Evolutionary conservation across 306 rosid genomes (phyloP).

Genomic region (Trifolium fragiferum): DNA sequence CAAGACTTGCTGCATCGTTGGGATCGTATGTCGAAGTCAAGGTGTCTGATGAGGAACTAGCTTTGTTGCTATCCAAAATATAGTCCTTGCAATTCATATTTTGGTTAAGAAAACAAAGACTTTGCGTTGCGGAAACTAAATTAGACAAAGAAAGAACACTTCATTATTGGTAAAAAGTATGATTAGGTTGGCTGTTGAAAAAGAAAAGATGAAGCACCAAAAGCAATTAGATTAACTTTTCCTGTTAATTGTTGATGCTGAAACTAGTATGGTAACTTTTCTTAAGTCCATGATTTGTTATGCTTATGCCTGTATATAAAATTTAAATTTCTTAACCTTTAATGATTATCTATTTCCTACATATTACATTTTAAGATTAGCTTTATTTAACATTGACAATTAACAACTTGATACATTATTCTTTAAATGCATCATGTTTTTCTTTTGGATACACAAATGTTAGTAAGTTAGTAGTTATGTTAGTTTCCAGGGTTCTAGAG

Average conservation of each 20-base stretch:
- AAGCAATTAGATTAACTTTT: not conserved
- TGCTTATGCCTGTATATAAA: not conserved
- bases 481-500: not conserved
- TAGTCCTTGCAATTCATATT: not conserved
- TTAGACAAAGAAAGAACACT: conserved; percentile 3
- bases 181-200: conserved; percentile 2
- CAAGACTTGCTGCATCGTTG: conserved; percentile 80
- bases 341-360: not conserved
- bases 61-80: conserved; percentile 62
- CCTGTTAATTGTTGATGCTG: conserved; percentile 9
- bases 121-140: not conserved
- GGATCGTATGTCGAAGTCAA: conserved; percentile 70
- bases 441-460: not conserved
- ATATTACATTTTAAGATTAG: not conserved
- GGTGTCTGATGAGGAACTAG: conserved; percentile 79
- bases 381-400: not conserved
- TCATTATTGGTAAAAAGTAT: not conserved
- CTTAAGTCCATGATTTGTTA: not conserved
- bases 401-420: conserved; percentile 7
- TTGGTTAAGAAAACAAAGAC: conserved; percentile 44
- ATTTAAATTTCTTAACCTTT: not conserved
- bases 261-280: not conserved
- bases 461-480: not conserved
- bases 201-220: not conserved
- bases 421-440: conserved; percentile 3